Evolutionary conservation across 352 stramenopile species (phyloP).

Genomic region (Globisporangium orthogonon): DNA sequence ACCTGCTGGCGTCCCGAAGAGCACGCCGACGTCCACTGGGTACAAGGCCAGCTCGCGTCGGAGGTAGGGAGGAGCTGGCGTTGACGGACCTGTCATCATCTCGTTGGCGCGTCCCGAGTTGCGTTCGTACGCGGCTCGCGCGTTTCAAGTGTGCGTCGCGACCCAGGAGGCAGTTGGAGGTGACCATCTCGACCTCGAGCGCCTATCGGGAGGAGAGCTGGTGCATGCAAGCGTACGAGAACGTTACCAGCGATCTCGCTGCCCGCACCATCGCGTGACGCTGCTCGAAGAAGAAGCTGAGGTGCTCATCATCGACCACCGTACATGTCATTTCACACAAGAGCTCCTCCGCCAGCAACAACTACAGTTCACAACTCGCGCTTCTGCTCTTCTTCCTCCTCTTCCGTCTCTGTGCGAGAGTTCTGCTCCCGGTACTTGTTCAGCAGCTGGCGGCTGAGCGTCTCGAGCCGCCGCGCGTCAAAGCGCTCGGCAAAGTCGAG

Average conservation of each 20-base stretch:
- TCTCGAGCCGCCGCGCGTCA: constrained; percentile 40
- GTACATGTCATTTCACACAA: too few relatives aligned
- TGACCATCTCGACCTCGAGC: too few relatives aligned
- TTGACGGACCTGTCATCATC: too few relatives aligned
- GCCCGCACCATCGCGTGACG: not conserved
- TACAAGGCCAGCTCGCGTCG: constrained; percentile 4
- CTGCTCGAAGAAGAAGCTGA: not conserved
- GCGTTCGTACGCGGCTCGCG: not conserved
- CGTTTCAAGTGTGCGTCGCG: not conserved
- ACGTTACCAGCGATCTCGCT: too few relatives aligned
- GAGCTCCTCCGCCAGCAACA: not conserved
- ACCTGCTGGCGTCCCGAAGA: constrained; percentile 12
- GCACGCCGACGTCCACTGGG: constrained; percentile 12
- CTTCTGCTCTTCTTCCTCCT: not conserved
- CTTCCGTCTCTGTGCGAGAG: not conserved
- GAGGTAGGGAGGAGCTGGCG: not conserved
- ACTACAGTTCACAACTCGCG: not conserved
- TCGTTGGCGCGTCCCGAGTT: too few relatives aligned
- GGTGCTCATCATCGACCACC: too few relatives aligned
- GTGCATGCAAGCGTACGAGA: too few relatives aligned
- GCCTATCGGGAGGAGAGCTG: too few relatives aligned
- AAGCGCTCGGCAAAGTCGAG: constrained; percentile 61
- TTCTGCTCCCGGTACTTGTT: constrained; percentile 8
- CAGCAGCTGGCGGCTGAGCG: constrained; percentile 37
- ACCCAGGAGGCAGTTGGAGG: too few relatives aligned